These are phyloP conservation scores for Parietichytrium sp. DNA, from an alignment of 108 stramenopile genomes.

Conservation along the genomic window DNA sequence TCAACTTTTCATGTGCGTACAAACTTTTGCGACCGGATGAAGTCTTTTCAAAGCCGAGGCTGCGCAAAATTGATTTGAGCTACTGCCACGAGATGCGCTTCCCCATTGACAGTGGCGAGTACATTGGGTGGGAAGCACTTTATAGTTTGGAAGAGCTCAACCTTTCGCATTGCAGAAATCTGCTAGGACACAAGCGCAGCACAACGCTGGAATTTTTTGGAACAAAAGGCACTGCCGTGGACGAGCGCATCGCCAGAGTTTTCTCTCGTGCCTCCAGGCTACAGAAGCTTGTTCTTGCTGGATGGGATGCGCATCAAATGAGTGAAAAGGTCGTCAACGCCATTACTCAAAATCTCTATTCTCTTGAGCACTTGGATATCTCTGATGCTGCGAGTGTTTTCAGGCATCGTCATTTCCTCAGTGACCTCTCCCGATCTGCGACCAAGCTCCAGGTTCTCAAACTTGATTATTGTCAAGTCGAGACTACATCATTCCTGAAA, in stretches of 20 bases:
- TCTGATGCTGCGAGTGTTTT: not conserved
- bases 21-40: not conserved
- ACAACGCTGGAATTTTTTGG: not conserved
- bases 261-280: not conserved
- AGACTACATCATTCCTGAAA: not conserved
- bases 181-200: not conserved
- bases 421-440: not conserved
- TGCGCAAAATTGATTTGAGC: not conserved
- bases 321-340: not conserved
- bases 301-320: not conserved
- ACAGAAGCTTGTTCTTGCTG: not conserved
- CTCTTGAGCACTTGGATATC: not conserved
- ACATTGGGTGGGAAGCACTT: not conserved
- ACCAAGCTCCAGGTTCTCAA: too few relatives aligned
- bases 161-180: conserved; percentile 13
- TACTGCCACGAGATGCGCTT: not conserved
- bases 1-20: conserved; percentile 24
- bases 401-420: not conserved
- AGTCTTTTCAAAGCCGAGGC: not conserved
- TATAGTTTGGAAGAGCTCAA: not conserved
- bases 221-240: not conserved
- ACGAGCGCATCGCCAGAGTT: not conserved
- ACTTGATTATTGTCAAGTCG: not conserved
- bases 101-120: not conserved
- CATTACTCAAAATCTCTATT: not conserved